Evolutionary conservation across 352 stramenopile genomes (phyloP).

Genomic region (Globisporangium cylindrosporum): DNA sequence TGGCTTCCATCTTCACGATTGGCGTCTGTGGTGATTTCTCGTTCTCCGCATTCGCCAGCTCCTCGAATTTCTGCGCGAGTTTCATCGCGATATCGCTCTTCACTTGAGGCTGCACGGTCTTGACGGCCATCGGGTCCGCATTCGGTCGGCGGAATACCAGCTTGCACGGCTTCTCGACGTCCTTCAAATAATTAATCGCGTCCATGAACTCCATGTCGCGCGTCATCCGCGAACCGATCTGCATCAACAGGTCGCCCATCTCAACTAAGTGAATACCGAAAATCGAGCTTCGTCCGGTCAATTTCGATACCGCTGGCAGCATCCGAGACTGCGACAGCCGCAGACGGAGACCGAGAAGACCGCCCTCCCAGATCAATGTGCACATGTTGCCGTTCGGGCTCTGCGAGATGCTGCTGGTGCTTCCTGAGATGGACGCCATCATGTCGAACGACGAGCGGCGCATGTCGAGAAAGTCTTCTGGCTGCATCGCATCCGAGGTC

Average conservation of each 20-base stretch:
- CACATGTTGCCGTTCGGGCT: constrained; percentile 64
- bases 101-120: constrained; percentile 67
- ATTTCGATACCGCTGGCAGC: constrained; percentile 79
- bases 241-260: constrained; percentile 73
- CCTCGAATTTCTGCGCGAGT: constrained; percentile 73
- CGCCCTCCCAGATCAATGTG: constrained; percentile 82
- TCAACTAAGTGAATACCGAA: constrained; percentile 84
- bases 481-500: constrained; percentile 14
- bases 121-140: constrained; percentile 76
- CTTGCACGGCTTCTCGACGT: constrained; percentile 70
- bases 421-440: constrained; percentile 61
- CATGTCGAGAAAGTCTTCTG: constrained; percentile 58
- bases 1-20: constrained; percentile 74
- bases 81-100: constrained; percentile 70
- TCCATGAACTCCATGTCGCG: constrained; percentile 84
- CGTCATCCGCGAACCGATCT: constrained; percentile 66
- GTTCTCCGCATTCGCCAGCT: constrained; percentile 63
- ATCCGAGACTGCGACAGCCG: constrained; percentile 80
- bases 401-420: constrained; percentile 57
- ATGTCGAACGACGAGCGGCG: constrained; percentile 73
- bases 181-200: constrained; percentile 80
- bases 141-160: constrained; percentile 71
- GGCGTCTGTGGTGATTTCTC: constrained; percentile 66
- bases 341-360: constrained; percentile 67
- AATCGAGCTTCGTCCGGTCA: constrained; percentile 84